Evolutionary conservation across 2,329 filamentous ascomycete genomes (phyloP).

Genomic region (Diaporthe caulivora): DNA sequence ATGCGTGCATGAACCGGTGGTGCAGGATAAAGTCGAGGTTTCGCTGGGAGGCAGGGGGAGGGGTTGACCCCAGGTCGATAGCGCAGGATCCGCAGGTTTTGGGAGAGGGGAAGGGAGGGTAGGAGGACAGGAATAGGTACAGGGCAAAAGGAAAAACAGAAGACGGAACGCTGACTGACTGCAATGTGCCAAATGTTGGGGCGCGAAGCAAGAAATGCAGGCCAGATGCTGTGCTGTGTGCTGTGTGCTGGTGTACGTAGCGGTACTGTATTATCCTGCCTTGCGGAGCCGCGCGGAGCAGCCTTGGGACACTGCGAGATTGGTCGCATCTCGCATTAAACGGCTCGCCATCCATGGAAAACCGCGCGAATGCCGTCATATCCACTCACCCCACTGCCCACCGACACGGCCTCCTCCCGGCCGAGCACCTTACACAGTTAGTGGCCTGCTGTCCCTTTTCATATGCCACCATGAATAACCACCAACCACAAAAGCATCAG

Average conservation of each 20-base stretch:
- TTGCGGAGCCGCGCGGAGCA: conserved; percentile 22
- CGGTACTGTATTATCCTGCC: conserved; percentile 2
- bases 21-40: not conserved
- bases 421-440: not conserved
- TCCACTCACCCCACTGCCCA: conserved; percentile 6
- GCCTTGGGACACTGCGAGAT: conserved; percentile 22
- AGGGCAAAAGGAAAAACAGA: not conserved
- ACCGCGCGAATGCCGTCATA: conserved; percentile 28
- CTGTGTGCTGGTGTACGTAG: no score
- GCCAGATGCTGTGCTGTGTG: not conserved
- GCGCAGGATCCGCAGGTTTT: conserved; percentile 13
- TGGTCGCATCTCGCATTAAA: conserved; percentile 30
- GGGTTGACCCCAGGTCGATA: not conserved
- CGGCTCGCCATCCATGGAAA: conserved; percentile 29
- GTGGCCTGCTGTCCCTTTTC: conserved; percentile 3
- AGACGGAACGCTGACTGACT: not conserved
- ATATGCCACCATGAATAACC: conserved; percentile 6
- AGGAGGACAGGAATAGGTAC: conserved; percentile 9
- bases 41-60: not conserved
- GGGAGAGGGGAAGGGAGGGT: not conserved
- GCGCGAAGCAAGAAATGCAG: not conserved
- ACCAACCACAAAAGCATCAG: not conserved
- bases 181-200: not conserved
- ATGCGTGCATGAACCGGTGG: conserved; percentile 23
- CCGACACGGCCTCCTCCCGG: not conserved